Evolutionary conservation across 2,329 filamentous ascomycete species (phyloP).

Genomic region (Fusarium sarcochroum): DNA sequence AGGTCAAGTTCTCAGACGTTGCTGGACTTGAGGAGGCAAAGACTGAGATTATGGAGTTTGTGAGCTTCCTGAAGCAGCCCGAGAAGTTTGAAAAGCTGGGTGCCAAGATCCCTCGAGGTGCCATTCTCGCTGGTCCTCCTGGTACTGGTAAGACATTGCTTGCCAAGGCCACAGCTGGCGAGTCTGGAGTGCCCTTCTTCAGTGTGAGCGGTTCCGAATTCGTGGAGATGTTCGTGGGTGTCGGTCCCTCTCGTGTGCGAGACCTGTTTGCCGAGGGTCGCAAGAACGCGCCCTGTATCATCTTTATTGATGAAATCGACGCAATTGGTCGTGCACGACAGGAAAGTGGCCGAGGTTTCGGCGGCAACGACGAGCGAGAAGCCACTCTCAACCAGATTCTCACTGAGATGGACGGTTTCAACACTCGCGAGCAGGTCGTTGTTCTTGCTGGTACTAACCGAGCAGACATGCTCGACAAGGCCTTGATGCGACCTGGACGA

Average conservation of each 20-base stretch:
- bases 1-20: constrained; percentile 97
- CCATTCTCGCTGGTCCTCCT: constrained; percentile 96
- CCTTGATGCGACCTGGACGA: constrained; percentile 94
- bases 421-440: constrained; percentile 95
- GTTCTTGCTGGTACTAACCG: constrained; percentile 97
- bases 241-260: constrained; percentile 93
- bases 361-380: constrained; percentile 97
- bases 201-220: constrained; percentile 99
- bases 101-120: constrained; percentile 97
- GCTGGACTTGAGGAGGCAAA: constrained; percentile 99
- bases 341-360: constrained; percentile 78
- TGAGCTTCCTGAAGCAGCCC: constrained; percentile 95
- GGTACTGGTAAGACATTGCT: constrained; percentile 98
- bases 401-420: constrained; percentile 99
- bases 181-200: constrained; percentile 97
- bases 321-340: constrained; percentile 93
- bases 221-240: constrained; percentile 99
- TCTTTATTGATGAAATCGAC: constrained; percentile 99
- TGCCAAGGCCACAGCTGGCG: constrained; percentile 96
- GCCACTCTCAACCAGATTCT: constrained; percentile 98
- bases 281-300: constrained; percentile 97
- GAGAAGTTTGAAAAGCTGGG: constrained; percentile 93
- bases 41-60: constrained; percentile 98
- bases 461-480: constrained; percentile 94
- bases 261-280: constrained; percentile 95